These are phyloP conservation scores for Phaeosphaeriaceae sp. DNA, from an alignment of 2,329 filamentous ascomycete species.

Conservation along the genomic window DNA sequence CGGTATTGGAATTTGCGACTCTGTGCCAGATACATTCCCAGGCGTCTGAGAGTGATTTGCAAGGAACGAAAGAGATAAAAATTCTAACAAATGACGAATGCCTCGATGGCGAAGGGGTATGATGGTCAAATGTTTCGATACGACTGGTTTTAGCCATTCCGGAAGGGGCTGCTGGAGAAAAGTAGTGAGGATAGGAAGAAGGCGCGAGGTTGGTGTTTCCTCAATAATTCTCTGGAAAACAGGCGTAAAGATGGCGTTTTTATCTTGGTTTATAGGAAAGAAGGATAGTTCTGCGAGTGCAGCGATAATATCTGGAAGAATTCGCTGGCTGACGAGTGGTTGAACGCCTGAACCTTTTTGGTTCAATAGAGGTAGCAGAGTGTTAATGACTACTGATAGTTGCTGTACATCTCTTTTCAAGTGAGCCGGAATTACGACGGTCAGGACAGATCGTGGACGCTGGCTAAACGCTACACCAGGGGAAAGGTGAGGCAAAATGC, in stretches of 20 bases:
- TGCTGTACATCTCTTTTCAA: constrained; percentile 12
- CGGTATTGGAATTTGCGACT: constrained; percentile 64
- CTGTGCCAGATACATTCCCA: constrained; percentile 33
- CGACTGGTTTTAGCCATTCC: constrained; percentile 63
- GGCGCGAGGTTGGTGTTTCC: constrained; percentile 56
- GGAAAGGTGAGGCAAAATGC: constrained; percentile 45
- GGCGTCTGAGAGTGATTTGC: constrained; percentile 53
- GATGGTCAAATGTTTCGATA: constrained; percentile 64
- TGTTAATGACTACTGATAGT: constrained; percentile 21
- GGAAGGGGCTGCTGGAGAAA: constrained; percentile 69
- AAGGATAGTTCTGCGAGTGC: constrained; percentile 45
- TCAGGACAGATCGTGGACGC: constrained; percentile 43
- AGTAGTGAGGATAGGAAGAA: constrained; percentile 67
- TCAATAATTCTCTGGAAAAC: constrained; percentile 25
- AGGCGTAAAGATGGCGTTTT: constrained; percentile 18
- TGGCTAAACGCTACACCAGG: constrained; percentile 40
- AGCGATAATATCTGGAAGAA: constrained; percentile 44
- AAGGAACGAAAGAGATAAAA: constrained; percentile 72
- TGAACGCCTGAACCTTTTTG: constrained; percentile 41
- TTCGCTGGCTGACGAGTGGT: constrained; percentile 44
- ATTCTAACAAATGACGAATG: constrained; percentile 72
- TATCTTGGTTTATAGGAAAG: constrained; percentile 25
- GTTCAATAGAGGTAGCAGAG: constrained; percentile 31
- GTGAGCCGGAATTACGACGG: constrained; percentile 17
- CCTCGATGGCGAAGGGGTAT: constrained; percentile 68